These are phyloP conservation scores for Wolfiporia cocos DNA, from an alignment of 1,284 basidiomycete genomes.

Conservation along the genomic window DNA sequence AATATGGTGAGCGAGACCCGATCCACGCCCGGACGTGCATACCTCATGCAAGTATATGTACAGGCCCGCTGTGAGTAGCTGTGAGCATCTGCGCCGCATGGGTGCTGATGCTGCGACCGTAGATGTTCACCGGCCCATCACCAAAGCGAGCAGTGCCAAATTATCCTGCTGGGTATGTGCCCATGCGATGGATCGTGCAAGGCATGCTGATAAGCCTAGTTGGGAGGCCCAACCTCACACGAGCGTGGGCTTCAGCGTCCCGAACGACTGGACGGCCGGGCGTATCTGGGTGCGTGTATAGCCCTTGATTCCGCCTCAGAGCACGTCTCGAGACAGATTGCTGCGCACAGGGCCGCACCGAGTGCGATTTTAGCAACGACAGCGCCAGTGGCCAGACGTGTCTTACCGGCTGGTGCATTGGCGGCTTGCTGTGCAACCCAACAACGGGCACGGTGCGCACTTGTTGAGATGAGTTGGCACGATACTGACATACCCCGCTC, in stretches of 20 bases:
- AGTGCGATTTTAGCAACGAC: slow-evolving; percentile 36
- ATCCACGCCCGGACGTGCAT: background rate
- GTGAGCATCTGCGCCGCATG: too few species aligned
- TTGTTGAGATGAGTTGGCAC: background rate
- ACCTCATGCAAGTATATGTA: background rate
- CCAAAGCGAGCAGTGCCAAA: slow-evolving; percentile 19
- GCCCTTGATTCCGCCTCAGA: background rate
- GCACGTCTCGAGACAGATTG: too few species aligned
- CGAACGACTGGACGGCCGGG: slow-evolving; percentile 33
- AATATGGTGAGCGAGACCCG: slow-evolving; percentile 28
- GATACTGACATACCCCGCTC: background rate
- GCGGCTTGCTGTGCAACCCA: slow-evolving; percentile 39
- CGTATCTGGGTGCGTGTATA: slow-evolving; percentile 28
- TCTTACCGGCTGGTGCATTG: slow-evolving; percentile 37
- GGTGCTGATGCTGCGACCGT: slow-evolving; percentile 10
- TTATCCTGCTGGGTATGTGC: slow-evolving; percentile 21
- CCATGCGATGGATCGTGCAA: background rate
- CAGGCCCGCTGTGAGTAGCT: slow-evolving; percentile 23
- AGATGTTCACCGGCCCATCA: slow-evolving; percentile 22
- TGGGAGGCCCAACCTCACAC: slow-evolving; percentile 28
- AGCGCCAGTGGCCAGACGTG: slow-evolving; percentile 32
- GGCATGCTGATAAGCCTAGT: slow-evolving; percentile 6
- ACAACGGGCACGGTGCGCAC: slow-evolving; percentile 25
- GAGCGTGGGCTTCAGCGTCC: slow-evolving; percentile 27
- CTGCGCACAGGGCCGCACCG: slow-evolving; percentile 23